Evolutionary conservation across 2,329 filamentous ascomycete genomes (phyloP).

Genomic region (Domatiomyces globalis): DNA sequence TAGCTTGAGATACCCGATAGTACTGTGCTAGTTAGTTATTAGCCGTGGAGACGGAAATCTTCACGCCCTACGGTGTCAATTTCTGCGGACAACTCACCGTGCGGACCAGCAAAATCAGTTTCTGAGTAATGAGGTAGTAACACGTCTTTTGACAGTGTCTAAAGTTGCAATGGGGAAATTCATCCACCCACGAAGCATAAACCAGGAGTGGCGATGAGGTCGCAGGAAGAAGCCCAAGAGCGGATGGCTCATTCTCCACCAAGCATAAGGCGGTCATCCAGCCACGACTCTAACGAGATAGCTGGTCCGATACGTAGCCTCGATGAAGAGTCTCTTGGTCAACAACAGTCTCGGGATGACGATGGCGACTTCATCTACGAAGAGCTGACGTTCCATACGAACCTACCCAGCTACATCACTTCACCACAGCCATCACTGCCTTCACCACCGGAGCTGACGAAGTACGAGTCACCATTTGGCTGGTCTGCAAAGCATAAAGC

Average conservation of each 20-base stretch:
- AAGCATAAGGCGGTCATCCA: background rate
- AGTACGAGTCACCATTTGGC: slow-evolving; percentile 55
- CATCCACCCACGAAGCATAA: background rate
- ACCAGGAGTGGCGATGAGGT: background rate
- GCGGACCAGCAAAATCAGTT: background rate
- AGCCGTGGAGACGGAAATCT: background rate
- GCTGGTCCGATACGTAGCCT: background rate
- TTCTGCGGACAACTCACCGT: background rate
- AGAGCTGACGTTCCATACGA: slow-evolving; percentile 50
- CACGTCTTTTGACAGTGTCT: background rate
- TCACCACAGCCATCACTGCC: slow-evolving; percentile 21
- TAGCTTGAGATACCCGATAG: too few relatives aligned
- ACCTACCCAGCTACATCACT: slow-evolving; percentile 34
- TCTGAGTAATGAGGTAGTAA: background rate
- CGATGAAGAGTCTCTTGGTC: background rate
- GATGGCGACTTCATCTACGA: slow-evolving; percentile 34
- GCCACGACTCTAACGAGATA: background rate
- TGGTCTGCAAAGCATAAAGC: slow-evolving; percentile 60
- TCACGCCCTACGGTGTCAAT: too few relatives aligned
- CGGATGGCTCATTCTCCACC: too few relatives aligned
- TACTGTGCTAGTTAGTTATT: too few relatives aligned
- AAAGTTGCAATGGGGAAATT: background rate
- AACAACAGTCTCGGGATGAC: background rate
- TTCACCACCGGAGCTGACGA: slow-evolving; percentile 48
- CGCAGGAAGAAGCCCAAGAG: background rate